Conservation (phyloP, 371 early-diverging fungal species). For the Synchytrium microbalum region DNA sequence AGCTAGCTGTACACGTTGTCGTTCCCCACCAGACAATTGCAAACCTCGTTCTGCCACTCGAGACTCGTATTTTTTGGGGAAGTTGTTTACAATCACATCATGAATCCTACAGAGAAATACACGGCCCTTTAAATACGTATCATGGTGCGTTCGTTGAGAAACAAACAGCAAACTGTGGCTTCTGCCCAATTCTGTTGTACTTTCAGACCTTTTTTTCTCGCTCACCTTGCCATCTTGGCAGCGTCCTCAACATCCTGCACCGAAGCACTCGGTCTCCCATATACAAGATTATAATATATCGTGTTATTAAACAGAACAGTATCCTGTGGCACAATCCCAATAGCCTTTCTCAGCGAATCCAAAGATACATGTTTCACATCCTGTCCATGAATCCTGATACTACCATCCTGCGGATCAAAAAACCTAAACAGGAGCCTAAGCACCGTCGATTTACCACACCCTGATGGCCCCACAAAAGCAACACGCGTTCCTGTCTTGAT, state of each 20-base stretch:
- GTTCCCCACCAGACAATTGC: constrained; percentile 85
- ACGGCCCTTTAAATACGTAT: neutral
- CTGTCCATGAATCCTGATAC: constrained; percentile 81
- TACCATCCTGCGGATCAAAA: constrained; percentile 73
- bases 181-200: no score
- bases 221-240: no score
- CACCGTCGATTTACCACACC: constrained; percentile 88
- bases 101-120: no score
- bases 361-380: constrained; percentile 66
- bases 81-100: constrained; percentile 26
- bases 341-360: constrained; percentile 28
- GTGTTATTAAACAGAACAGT: constrained; percentile 37
- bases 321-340: constrained; percentile 52
- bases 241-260: constrained; percentile 14
- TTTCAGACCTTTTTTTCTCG: no score
- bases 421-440: constrained; percentile 85
- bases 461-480: constrained; percentile 94
- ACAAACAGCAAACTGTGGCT: no score
- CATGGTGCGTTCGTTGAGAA: neutral
- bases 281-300: constrained; percentile 34
- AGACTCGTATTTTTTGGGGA: constrained; percentile 69
- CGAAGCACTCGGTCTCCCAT: constrained; percentile 35
- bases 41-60: constrained; percentile 91
- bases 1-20: constrained; percentile 84
- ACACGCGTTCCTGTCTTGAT: constrained; percentile 56